Evolutionary conservation across 106 monocot genomes (phyloP).

Genomic region (Platanthera guangdongensis): DNA sequence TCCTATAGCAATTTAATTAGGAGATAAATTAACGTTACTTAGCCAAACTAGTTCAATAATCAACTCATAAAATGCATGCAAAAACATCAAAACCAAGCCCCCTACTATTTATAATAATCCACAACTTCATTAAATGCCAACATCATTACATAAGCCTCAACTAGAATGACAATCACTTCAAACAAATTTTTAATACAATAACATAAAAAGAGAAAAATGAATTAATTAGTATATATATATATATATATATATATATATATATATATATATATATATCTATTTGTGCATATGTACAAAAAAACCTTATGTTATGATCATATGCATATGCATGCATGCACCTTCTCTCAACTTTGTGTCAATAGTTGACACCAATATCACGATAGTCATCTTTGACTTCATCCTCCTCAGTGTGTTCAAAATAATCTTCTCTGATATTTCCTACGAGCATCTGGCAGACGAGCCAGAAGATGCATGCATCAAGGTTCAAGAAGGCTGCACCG

Average conservation of each 20-base stretch:
- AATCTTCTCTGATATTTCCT: constrained; percentile 65
- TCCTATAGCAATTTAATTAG: too few relatives aligned
- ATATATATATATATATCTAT: too few relatives aligned
- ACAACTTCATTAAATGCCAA: background rate
- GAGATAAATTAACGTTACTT: too few relatives aligned
- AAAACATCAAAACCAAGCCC: background rate
- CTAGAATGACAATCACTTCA: background rate
- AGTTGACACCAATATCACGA: background rate
- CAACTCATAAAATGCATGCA: too few relatives aligned
- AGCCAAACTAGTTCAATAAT: too few relatives aligned
- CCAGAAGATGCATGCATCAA: constrained; percentile 84
- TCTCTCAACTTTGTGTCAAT: background rate
- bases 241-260: background rate
- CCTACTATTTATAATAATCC: background rate
- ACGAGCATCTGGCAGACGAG: constrained; percentile 84
- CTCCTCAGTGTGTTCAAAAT: constrained; percentile 57
- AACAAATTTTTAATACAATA: background rate
- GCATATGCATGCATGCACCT: background rate
- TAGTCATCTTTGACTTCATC: background rate
- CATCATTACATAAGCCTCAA: background rate
- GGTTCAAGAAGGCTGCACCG: constrained; percentile 73
- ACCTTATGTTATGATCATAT: background rate
- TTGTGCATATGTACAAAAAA: background rate
- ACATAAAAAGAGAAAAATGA: background rate
- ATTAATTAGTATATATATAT: background rate